Evolutionary conservation across 192 early-diverging fungal species (phyloP), one percentile per base, ranked within the genome.

Genomic region (Funneliformis mosseae): DNA sequence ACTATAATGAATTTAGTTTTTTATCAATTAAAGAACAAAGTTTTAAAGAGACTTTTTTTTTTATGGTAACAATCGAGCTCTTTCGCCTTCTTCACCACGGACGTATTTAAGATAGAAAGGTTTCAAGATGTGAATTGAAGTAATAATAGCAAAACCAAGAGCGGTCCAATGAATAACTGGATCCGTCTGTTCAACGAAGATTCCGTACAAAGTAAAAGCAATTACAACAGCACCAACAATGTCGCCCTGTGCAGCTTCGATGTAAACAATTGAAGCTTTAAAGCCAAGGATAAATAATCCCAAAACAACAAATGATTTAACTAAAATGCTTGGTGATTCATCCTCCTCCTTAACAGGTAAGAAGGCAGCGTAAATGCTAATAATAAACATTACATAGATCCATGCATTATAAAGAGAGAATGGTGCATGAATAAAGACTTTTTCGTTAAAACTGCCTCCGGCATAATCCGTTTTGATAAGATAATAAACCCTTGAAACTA

Each of bases 341-440:
- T 83, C 82, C 60, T 85, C 81, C 4, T 84, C 83, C 5, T 78
- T 64, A 38, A 82, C 82, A 39, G 74, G 73, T n/a, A 88, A 86
- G 77, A 93, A 88, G 77, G 86, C 86, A 71, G 89, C 90, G 78
- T 92, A 89, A 63, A 84, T 75, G 85, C 90, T 92, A 79, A 92
- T 79, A 80, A 90, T 82, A 82, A 83, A 71, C 59, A 91, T 78
- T 75, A 90, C 88, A 67, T 89, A 82, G 69, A 92, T 85, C 88
- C 90, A 91, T 41, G 89, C 91, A 83, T 92, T 89, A 84, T 88
- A 92, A 39, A 92, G 83, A 46, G 90, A 91, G 88, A 93, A 90
- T 80, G 92, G 92, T 50, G 90, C 88, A 81, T 91, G 90, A 42
- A 92, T 81, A 67, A 91, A 89, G 43, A 92, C 4, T 25, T 62